A percentile compares a stretch with the other conserved stretches of the same genome.
phyloP scores from a whole-genome alignment of 345 rosid genomes.

The Syzygium grande region DNA sequence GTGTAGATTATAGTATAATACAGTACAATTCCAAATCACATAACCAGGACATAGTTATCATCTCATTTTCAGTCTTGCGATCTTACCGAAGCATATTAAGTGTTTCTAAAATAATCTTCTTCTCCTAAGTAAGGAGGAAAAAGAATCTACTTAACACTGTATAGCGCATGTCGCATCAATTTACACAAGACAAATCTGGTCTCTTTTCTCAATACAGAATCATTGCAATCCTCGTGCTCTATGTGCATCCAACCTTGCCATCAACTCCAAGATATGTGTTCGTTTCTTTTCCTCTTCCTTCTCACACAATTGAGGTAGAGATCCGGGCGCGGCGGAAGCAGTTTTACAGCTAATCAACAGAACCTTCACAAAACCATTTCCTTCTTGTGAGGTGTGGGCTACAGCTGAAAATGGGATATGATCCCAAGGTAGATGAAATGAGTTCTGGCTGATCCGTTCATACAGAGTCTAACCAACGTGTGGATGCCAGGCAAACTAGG shows the following conservation, averaged over 20 bases:
- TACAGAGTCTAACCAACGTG: not conserved
- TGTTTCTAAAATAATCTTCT: not conserved
- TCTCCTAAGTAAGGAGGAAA: not conserved
- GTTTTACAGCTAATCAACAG: not conserved
- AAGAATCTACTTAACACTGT: not conserved
- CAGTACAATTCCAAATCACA: not conserved
- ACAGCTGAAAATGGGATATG: not conserved
- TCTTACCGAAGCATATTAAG: not conserved
- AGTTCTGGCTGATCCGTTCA: not conserved
- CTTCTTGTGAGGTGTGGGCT: not conserved
- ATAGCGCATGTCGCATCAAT: not conserved
- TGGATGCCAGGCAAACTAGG: not conserved
- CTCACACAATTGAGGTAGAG: not conserved
- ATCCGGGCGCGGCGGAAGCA: not conserved
- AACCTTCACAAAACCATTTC: not conserved
- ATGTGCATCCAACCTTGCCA: not conserved
- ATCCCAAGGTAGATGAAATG: not conserved
- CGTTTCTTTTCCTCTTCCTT: not conserved
- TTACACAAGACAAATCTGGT: not conserved
- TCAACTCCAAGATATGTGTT: not conserved
- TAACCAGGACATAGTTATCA: not conserved
- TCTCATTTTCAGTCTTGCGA: not conserved
- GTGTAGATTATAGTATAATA: not conserved
- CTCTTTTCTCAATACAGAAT: not conserved
- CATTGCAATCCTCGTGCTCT: not conserved